A percentile compares a stretch with the other conserved stretches of the same genome.
These are phyloP conservation scores for Suillus occidentalis DNA, from an alignment of 768 basidiomycete species.

Conservation along the genomic window DNA sequence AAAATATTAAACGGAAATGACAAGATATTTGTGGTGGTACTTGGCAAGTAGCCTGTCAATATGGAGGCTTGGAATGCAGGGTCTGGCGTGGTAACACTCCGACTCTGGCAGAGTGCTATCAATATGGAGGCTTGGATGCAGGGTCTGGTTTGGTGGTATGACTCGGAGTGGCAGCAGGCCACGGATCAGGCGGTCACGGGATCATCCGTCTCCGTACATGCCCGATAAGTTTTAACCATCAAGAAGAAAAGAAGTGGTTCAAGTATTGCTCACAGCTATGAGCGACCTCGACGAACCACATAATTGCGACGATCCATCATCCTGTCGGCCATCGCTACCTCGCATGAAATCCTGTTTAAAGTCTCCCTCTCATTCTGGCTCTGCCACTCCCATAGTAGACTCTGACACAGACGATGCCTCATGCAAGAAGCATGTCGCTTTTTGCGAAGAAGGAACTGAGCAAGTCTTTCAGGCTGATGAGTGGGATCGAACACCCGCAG, in stretches of 20 bases:
- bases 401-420: neutral
- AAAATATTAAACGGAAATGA: neutral
- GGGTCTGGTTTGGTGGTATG: neutral
- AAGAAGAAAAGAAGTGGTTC: neutral
- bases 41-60: too few species aligned
- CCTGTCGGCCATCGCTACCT: conserved; percentile 13
- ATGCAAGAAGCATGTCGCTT: conserved; percentile 58
- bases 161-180: too few species aligned
- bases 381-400: neutral
- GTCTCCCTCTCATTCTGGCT: conserved; percentile 17
- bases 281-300: neutral
- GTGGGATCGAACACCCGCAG: conserved; percentile 76
- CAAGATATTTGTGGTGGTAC: too few species aligned
- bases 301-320: conserved; percentile 10
- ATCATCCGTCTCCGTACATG: neutral
- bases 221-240: neutral
- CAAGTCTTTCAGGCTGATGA: conserved; percentile 69
- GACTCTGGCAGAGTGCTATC: too few species aligned
- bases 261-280: neutral
- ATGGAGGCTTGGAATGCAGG: too few species aligned
- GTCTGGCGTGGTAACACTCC: too few species aligned
- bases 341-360: conserved; percentile 19
- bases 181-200: neutral
- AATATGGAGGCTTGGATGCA: too few species aligned
- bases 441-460: conserved; percentile 52